These are phyloP conservation scores for Pseudomassariella vexata DNA, from an alignment of 2,329 filamentous ascomycete genomes.

Conservation along the genomic window DNA sequence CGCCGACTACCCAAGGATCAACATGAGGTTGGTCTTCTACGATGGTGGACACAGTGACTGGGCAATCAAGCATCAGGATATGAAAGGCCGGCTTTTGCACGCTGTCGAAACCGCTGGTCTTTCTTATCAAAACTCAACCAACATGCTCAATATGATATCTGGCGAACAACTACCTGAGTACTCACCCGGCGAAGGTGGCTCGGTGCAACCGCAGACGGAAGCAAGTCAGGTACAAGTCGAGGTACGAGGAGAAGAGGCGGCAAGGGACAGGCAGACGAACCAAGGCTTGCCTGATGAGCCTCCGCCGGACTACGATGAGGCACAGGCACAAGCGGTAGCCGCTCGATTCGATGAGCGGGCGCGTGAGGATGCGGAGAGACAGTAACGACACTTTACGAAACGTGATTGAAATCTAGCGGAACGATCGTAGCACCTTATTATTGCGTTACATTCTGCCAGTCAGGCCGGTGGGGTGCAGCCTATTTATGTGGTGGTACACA, in stretches of 20 bases:
- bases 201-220: slow-evolving; percentile 10
- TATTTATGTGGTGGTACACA: too few relatives aligned
- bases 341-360: slow-evolving; percentile 63
- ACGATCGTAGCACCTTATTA: too few relatives aligned
- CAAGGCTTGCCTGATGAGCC: slow-evolving; percentile 60
- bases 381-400: slow-evolving; percentile 21
- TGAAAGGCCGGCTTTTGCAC: slow-evolving; percentile 79
- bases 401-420: slow-evolving; percentile 2
- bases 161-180: slow-evolving; percentile 87
- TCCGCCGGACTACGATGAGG: slow-evolving; percentile 87
- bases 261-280: slow-evolving; percentile 18
- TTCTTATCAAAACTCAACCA: too few relatives aligned
- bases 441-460: too few relatives aligned
- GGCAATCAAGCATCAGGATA: slow-evolving; percentile 71
- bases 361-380: slow-evolving; percentile 65
- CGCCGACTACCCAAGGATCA: slow-evolving; percentile 63
- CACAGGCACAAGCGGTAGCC: slow-evolving; percentile 64
- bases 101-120: slow-evolving; percentile 66
- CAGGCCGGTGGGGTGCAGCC: too few relatives aligned
- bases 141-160: slow-evolving; percentile 53
- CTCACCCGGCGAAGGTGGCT: slow-evolving; percentile 48
- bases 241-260: slow-evolving; percentile 17
- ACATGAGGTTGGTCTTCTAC: slow-evolving; percentile 83
- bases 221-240: slow-evolving; percentile 17
- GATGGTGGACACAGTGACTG: slow-evolving; percentile 96